Conservation (phyloP, 1,284 basidiomycete genomes). For the Cutaneotrichosporon sp. region DNA sequence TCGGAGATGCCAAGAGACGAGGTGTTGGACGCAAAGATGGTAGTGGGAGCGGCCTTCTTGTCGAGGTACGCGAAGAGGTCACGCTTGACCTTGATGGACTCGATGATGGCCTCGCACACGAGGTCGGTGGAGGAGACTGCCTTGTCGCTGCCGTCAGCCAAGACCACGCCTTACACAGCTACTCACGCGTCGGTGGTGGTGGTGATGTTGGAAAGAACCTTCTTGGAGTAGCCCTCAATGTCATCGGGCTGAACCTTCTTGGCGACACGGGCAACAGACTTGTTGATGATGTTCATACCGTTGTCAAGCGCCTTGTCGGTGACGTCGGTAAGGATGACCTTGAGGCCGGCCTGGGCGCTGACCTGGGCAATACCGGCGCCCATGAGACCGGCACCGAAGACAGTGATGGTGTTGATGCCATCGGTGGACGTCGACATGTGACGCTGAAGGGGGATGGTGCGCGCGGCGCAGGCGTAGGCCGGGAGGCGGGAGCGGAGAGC, state of each 20-base stretch:
- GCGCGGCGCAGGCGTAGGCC: slow-evolving; percentile 5
- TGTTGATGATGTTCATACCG: slow-evolving; percentile 54
- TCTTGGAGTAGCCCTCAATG: slow-evolving; percentile 46
- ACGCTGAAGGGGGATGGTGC: slow-evolving; percentile 3
- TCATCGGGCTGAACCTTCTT: slow-evolving; percentile 52
- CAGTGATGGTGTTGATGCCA: slow-evolving; percentile 44
- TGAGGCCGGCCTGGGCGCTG: slow-evolving; percentile 51
- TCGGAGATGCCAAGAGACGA: slow-evolving; percentile 53
- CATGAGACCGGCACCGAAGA: slow-evolving; percentile 54
- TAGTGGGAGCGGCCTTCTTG: slow-evolving; percentile 46
- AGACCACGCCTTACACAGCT: too few relatives aligned
- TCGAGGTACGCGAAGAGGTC: slow-evolving; percentile 56
- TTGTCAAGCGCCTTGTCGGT: slow-evolving; percentile 51
- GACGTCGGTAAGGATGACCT: slow-evolving; percentile 49
- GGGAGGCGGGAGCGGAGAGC: slow-evolving; percentile 8
- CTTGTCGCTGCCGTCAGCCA: slow-evolving; percentile 29
- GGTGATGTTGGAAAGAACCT: slow-evolving; percentile 51
- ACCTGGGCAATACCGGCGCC: slow-evolving; percentile 55
- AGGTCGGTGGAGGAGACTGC: slow-evolving; percentile 54
- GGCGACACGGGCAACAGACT: slow-evolving; percentile 54
- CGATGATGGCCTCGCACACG: slow-evolving; percentile 58
- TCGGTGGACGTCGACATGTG: slow-evolving; percentile 8
- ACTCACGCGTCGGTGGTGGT: slow-evolving; percentile 53
- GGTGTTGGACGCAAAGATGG: slow-evolving; percentile 58
- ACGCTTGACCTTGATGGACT: slow-evolving; percentile 55